Percentiles rank a stretch among this genome's conserved stretches.
Conservation (phyloP, 331 rosid species). For the Phaseolus coccineus region DNA sequence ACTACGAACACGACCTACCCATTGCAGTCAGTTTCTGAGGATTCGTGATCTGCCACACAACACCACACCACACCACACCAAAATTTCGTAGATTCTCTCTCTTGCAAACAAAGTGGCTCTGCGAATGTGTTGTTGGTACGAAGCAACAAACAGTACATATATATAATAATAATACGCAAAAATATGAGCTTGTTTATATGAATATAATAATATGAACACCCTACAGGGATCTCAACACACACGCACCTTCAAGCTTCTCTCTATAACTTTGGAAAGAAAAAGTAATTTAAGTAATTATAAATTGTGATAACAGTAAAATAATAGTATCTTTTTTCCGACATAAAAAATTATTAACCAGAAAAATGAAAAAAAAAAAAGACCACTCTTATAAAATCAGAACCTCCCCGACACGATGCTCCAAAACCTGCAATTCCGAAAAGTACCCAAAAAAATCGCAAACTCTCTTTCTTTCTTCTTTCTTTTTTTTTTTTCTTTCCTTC, state of each 20-base stretch:
- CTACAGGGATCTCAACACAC: conserved; percentile 50
- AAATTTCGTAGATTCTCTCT: conserved; percentile 52
- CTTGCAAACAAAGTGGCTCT: conserved; percentile 39
- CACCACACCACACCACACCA: conserved; percentile 12
- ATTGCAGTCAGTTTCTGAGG: conserved; percentile 50
- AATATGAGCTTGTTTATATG: neutral
- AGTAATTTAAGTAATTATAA: conserved; percentile 31
- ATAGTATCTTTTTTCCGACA: neutral
- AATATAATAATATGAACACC: conserved; percentile 10
- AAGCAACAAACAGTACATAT: conserved; percentile 51
- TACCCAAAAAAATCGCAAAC: conserved; percentile 47
- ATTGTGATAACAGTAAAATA: conserved; percentile 14
- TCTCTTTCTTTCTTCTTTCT: conserved; percentile 26
- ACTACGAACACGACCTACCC: conserved; percentile 56
- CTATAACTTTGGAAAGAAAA: conserved; percentile 55
- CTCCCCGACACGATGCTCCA: conserved; percentile 86
- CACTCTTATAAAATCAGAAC: conserved; percentile 35
- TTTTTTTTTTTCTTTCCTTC: conserved; percentile 6
- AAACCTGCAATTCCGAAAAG: conserved; percentile 73
- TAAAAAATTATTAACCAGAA: neutral
- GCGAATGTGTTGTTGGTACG: conserved; percentile 17
- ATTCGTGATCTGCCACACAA: conserved; percentile 47
- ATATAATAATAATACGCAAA: conserved; percentile 16
- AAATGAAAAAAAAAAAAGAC: conserved; percentile 27
- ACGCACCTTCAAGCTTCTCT: conserved; percentile 48